Evolutionary conservation across 176 grass and related monocot genomes (phyloP), one percentile per base, ranked within the genome.

Genomic region (Elaeis guineensis): DNA sequence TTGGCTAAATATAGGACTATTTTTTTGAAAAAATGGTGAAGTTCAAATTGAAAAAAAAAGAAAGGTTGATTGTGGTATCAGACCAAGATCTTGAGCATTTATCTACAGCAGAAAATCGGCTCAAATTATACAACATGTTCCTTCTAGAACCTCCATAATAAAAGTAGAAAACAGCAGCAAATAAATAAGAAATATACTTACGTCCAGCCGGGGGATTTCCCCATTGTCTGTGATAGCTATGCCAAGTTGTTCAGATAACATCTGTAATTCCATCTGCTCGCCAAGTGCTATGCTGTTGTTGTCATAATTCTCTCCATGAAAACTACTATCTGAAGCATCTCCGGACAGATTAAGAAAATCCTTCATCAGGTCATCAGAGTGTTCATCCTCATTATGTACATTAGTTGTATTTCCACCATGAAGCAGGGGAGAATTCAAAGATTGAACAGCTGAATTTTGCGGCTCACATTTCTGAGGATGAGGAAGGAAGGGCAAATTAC

Each of bases 171-270:
- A 21, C 25, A 25, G 21, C 54, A 66, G 52, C 52, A 25, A 55
- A 63, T 54, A 25, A 66, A 9, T 0, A 65, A 44, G 3, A 44
- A 44, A 35, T 54, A 19, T 58, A 70, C 80, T 91, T 76, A 97
- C 93, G 80, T 98, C 81, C 71, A 98, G 71, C 17, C 18, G 61
- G 78, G 77, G 85, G 39, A 66, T 89, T 61, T 86, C 81, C n/a
- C 75, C 87, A 32, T 86, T 98, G 29, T 89, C 82, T 7, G 77
- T 83, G 25, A 95, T 78, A 30, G 58, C 59, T 8, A 89, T 86
- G 59, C 85, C 85, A 19, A 95, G 90, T 74, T 95, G 79, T 71
- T 95, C 82, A 57, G 90, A 89, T 54, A 95, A 81, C 22, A 89
- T 53, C 49, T 86, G 79, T 55, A 95, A 78, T 29, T 95, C 90